Base-by-base conservation (phyloP, 148 eudicot species). In the Camellia sinensis region DNA sequence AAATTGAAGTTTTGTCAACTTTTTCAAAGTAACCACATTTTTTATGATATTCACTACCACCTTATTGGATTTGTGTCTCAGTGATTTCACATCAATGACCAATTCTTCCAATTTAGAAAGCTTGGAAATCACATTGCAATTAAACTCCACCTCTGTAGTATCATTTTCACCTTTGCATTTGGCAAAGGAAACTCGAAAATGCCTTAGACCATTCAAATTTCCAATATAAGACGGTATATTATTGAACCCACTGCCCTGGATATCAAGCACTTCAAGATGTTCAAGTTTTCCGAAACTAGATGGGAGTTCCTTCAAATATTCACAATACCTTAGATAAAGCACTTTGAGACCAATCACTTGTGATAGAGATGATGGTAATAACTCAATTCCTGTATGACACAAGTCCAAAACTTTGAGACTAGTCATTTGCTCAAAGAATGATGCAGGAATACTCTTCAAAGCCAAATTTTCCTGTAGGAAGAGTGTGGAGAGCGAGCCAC, bases 201-300 rank as follows among this genome's bases (percentile, higher is more conserved):
- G 77, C 71, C 56, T 82, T 46, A 82, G 41, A 22, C 2, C 19
- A 13, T 2, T 45, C 17, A 81, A 53, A 4, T 60, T 68, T 0
- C 37, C 46, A 64, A 72, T 50, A 12, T 54, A 2, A 13, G 22
- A 10, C 6, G 84, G 84, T 70, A 82, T 48, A 40, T 5, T 1
- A 37, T 9, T 44, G 40, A 70, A 7, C 8, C 81, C 81, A 71
- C 73, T 78, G 10, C 81, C 65, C 8, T 64, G 71, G n/a, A 82
- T 77, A 78, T 82, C 84, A 41, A 82, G 78, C 3, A 44, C 76
- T 80, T 80, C 82, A 74, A 80, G 73, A 18, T 41, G 40, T 13
- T 12, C 40, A 73, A 80, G 82, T 64, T 41, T 7, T 7, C 15
- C 66, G 2, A 73, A 40, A 0, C 46, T 5, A 63, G 60, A 37